Conservation (phyloP, 805 yeast species). For the Metschnikowia bowlesiae region DNA sequence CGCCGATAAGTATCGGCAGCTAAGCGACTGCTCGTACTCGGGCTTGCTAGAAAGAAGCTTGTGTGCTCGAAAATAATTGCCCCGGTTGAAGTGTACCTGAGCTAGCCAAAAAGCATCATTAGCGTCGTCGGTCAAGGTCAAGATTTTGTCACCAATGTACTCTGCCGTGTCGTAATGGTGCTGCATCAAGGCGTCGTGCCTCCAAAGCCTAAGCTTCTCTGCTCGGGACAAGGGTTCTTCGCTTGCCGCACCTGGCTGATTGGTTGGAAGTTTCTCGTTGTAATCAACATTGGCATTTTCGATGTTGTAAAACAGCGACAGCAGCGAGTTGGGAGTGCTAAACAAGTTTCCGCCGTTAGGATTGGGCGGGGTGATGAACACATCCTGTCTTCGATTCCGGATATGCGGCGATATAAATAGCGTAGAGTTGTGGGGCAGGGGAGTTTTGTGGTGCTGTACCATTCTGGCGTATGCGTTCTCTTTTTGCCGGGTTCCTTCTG, state of each 20-base stretch:
- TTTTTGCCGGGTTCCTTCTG: background rate
- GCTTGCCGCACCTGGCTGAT: background rate
- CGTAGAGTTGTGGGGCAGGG: conserved; percentile 67
- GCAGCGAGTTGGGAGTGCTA: conserved; percentile 40
- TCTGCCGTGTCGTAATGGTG: conserved; percentile 89
- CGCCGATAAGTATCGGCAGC: conserved; percentile 79
- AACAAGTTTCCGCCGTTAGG: conserved; percentile 37
- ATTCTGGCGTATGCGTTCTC: background rate
- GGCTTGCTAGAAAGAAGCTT: conserved; percentile 55
- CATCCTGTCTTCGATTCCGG: conserved; percentile 32
- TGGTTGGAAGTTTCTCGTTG: conserved; percentile 4
- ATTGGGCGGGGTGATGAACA: conserved; percentile 46
- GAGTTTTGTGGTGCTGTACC: conserved; percentile 24
- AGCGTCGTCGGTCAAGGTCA: conserved; percentile 78
- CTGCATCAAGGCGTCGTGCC: conserved; percentile 89
- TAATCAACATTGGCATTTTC: conserved; percentile 17
- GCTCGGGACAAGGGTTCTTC: conserved; percentile 64
- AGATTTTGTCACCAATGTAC: conserved; percentile 85
- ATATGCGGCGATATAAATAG: conserved; percentile 69
- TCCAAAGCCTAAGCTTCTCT: conserved; percentile 82
- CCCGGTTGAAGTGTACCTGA: conserved; percentile 75
- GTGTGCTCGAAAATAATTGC: conserved; percentile 75
- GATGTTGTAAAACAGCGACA: conserved; percentile 36
- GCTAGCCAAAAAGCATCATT: conserved; percentile 97
- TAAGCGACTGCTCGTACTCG: conserved; percentile 55